phyloP scores from a whole-genome alignment of 139 green algal genomes.

The Eudorina sp. region DNA sequence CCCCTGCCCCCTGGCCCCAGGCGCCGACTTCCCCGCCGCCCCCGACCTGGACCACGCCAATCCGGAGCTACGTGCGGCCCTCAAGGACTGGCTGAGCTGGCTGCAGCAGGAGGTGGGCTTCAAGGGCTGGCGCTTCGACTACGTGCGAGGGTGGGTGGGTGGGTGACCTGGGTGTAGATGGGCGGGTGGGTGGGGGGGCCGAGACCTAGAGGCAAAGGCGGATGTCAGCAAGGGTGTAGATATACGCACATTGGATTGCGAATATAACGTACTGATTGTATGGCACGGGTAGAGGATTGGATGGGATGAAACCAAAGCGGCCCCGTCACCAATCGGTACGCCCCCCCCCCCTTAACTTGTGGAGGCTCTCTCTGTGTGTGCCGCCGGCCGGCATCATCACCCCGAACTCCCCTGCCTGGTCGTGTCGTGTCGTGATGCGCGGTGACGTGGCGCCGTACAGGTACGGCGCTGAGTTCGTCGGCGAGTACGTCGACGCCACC shows the following conservation, averaged over 20 bases:
- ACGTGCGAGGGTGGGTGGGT: constrained; percentile 62
- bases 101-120: constrained; percentile 86
- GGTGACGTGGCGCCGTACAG: not conserved
- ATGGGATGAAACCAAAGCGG: too few species aligned
- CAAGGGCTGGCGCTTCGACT: constrained; percentile 91
- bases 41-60: constrained; percentile 94
- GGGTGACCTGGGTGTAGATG: too few species aligned
- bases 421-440: not conserved
- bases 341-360: not conserved
- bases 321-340: too few species aligned
- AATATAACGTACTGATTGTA: too few species aligned
- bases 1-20: constrained; percentile 2
- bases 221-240: not conserved
- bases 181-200: not conserved
- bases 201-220: too few species aligned
- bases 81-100: constrained; percentile 86
- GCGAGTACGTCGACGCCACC: constrained; percentile 56
- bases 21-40: constrained; percentile 79
- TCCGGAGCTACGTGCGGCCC: constrained; percentile 68
- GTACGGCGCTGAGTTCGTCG: constrained; percentile 38
- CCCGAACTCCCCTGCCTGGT: too few species aligned
- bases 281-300: too few species aligned
- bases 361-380: not conserved
- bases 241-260: too few species aligned
- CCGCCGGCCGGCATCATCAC: not conserved